phyloP scores from a whole-genome alignment of 2,329 filamentous ascomycete genomes.

The Acrodontium crateriforme region DNA sequence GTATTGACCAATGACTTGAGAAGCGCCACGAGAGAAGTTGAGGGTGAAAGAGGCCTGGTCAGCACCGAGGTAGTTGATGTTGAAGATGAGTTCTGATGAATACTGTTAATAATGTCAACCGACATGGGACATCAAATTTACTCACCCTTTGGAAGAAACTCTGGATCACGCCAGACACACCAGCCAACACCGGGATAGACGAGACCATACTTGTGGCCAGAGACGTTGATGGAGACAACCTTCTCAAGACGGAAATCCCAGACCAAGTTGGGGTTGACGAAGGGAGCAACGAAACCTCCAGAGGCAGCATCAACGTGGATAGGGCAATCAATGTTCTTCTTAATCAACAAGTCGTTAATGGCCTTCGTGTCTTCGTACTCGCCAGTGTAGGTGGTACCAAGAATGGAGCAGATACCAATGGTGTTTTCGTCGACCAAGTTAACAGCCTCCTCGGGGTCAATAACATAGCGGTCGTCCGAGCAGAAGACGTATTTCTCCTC shows the following conservation, averaged over 20 bases:
- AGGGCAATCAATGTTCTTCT: slow-evolving; percentile 61
- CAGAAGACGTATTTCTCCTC: slow-evolving; percentile 70
- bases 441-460: slow-evolving; percentile 49
- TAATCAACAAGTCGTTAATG: slow-evolving; percentile 73
- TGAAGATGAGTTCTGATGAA: slow-evolving; percentile 70
- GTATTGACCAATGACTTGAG: slow-evolving; percentile 91
- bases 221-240: slow-evolving; percentile 88
- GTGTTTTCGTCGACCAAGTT: slow-evolving; percentile 53
- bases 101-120: slow-evolving; percentile 1
- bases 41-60: slow-evolving; percentile 93
- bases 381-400: slow-evolving; percentile 89
- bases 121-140: background rate
- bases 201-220: slow-evolving; percentile 73
- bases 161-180: slow-evolving; percentile 75
- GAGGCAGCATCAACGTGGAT: slow-evolving; percentile 92
- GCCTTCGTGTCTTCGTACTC: slow-evolving; percentile 90
- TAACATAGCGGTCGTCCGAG: slow-evolving; percentile 46
- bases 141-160: slow-evolving; percentile 57
- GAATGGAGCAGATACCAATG: slow-evolving; percentile 83
- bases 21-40: slow-evolving; percentile 93
- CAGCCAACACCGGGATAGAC: slow-evolving; percentile 89
- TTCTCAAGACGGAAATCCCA: slow-evolving; percentile 89
- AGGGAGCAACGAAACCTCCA: slow-evolving; percentile 86
- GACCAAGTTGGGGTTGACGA: slow-evolving; percentile 66
- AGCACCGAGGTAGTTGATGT: slow-evolving; percentile 96